A percentile compares a stretch with the other conserved stretches of the same genome.
phyloP scores from a whole-genome alignment of 768 basidiomycete genomes.

The Mycena sanguinolenta region DNA sequence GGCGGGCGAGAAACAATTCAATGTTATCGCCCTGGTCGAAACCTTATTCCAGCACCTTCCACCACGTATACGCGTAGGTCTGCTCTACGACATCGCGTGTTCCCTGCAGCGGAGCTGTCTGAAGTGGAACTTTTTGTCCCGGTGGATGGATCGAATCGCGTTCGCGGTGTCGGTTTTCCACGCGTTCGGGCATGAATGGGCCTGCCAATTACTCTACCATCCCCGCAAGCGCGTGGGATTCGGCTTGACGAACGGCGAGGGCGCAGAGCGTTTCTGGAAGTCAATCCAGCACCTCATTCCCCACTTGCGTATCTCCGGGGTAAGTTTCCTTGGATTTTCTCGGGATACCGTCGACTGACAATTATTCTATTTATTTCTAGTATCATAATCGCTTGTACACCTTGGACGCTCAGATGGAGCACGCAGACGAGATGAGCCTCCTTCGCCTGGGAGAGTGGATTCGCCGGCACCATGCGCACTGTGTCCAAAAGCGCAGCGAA shows the following conservation, averaged over 20 bases:
- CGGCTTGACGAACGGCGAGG: constrained; percentile 52
- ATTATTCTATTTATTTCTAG: background rate
- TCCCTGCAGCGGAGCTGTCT: constrained; percentile 33
- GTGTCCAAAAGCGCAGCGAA: constrained; percentile 30
- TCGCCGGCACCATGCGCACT: constrained; percentile 22
- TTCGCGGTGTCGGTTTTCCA: constrained; percentile 55
- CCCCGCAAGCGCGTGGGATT: constrained; percentile 43
- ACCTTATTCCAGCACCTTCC: constrained; percentile 47
- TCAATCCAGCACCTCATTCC: background rate
- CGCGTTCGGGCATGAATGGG: constrained; percentile 54
- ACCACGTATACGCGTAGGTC: constrained; percentile 19
- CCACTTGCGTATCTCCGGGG: constrained; percentile 3
- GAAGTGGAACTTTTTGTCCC: constrained; percentile 14
- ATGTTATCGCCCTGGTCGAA: constrained; percentile 45
- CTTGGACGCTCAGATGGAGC: constrained; percentile 42
- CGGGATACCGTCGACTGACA: constrained; percentile 7
- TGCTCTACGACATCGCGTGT: constrained; percentile 49
- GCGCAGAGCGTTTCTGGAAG: constrained; percentile 21
- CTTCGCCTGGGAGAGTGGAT: constrained; percentile 38
- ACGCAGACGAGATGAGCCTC: constrained; percentile 41
- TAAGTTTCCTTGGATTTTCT: background rate
- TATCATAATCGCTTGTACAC: constrained; percentile 16
- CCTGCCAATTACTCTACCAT: background rate
- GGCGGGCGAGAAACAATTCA: constrained; percentile 48
- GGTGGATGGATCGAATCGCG: constrained; percentile 34